Evolutionary conservation across 2,329 filamentous ascomycete genomes (phyloP).

Genomic region (Alternaria atra): DNA sequence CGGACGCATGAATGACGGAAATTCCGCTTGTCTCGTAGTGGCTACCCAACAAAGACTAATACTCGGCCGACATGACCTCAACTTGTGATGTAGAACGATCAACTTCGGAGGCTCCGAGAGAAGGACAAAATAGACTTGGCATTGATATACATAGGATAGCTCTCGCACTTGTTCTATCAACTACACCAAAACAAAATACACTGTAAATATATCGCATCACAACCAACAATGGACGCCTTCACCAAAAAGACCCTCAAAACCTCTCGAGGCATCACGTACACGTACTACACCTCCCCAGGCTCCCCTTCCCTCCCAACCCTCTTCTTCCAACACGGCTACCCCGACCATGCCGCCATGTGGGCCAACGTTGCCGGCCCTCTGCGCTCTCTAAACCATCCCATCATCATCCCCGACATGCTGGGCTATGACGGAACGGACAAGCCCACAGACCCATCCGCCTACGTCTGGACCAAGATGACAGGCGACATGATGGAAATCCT

Average conservation of each 20-base stretch:
- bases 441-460: conserved; percentile 34
- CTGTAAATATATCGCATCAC: background rate
- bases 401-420: conserved; percentile 52
- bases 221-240: conserved; percentile 37
- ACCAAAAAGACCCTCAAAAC: conserved; percentile 39
- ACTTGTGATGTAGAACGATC: background rate
- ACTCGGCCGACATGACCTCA: background rate
- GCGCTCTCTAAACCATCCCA: conserved; percentile 51
- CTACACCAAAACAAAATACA: background rate
- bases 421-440: conserved; percentile 52
- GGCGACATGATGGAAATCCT: conserved; percentile 39
- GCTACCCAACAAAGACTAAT: background rate
- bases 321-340: conserved; percentile 61
- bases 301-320: conserved; percentile 34
- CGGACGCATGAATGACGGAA: background rate
- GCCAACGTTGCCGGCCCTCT: conserved; percentile 53
- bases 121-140: background rate
- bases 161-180: background rate
- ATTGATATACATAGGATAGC: background rate
- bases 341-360: conserved; percentile 59
- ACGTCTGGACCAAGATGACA: conserved; percentile 33
- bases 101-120: background rate
- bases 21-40: background rate
- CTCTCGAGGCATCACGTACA: conserved; percentile 39
- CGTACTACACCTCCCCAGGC: conserved; percentile 36